Percentiles rank a stretch among this genome's conserved stretches.
Evolutionary conservation across 345 rosid species (phyloP).

Genomic region (Eucalyptus marginata): DNA sequence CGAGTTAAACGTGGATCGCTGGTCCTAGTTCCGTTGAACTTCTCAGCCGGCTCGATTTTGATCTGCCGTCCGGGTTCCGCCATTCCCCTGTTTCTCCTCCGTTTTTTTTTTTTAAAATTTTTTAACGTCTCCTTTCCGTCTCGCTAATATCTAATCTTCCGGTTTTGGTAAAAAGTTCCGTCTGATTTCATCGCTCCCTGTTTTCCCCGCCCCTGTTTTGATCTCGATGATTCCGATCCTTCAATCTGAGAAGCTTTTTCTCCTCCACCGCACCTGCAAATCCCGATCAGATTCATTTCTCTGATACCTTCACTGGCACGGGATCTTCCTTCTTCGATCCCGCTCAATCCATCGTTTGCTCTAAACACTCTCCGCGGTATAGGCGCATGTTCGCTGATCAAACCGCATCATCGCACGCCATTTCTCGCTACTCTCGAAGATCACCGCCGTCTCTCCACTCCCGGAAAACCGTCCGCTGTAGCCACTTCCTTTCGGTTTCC

Average conservation of each 20-base stretch:
- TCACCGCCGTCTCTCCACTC: not conserved
- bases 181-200: not conserved
- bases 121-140: not conserved
- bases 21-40: not conserved
- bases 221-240: not conserved
- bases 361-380: fast-evolving
- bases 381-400: fast-evolving
- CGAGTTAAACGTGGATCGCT: not conserved
- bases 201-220: not conserved
- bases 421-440: not conserved
- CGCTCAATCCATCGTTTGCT: not conserved
- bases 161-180: not conserved
- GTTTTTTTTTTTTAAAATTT: too few relatives aligned
- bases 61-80: not conserved
- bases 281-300: not conserved
- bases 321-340: not conserved
- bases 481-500: not conserved
- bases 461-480: not conserved
- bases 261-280: not conserved
- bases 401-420: not conserved
- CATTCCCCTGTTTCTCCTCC: not conserved
- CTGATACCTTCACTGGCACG: not conserved
- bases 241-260: not conserved
- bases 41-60: not conserved
- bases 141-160: not conserved